Percentiles rank a stretch among this genome's conserved stretches.
phyloP scores from a whole-genome alignment of 1,139 yeast genomes.

The Wickerhamiella pararugosa region DNA sequence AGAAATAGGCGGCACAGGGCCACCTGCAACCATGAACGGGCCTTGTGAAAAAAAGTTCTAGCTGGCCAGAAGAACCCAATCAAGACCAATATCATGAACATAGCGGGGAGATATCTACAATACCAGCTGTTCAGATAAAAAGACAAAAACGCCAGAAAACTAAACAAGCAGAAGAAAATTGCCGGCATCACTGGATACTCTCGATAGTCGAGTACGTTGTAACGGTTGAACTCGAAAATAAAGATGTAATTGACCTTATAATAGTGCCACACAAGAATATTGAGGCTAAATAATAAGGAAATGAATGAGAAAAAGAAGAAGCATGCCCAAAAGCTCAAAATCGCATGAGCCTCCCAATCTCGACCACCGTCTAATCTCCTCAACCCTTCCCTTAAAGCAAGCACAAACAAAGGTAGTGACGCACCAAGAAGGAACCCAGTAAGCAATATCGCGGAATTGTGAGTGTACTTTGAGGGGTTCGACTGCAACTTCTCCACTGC shows the following conservation, averaged over 20 bases:
- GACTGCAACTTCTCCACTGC: constrained; percentile 61
- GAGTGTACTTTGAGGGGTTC: constrained; percentile 26
- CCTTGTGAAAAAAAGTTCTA: constrained; percentile 34
- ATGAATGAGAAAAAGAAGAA: constrained; percentile 52
- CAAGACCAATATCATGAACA: constrained; percentile 43
- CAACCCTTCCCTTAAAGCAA: constrained; percentile 39
- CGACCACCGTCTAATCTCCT: constrained; percentile 18
- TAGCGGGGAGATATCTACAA: constrained; percentile 70
- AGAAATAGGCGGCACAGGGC: constrained; percentile 58
- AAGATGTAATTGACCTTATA: constrained; percentile 78
- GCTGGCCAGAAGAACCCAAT: constrained; percentile 47
- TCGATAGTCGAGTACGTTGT: constrained; percentile 49
- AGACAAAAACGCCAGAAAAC: constrained; percentile 61
- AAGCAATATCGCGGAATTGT: constrained; percentile 22
- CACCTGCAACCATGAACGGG: constrained; percentile 60
- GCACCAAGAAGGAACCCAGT: constrained; percentile 56
- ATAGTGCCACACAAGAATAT: constrained; percentile 56
- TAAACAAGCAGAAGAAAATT: constrained; percentile 38
- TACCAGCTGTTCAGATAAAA: constrained; percentile 31
- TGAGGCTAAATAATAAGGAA: constrained; percentile 47
- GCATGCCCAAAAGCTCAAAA: constrained; percentile 88
- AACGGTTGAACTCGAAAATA: constrained; percentile 74
- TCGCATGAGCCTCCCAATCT: constrained; percentile 25
- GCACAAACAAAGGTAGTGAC: constrained; percentile 45
- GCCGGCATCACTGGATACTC: constrained; percentile 55